A percentile compares a stretch with the other conserved stretches of the same genome.
Evolutionary conservation across 2,329 filamentous ascomycete genomes (phyloP).

Genomic region (Phoma sp.): DNA sequence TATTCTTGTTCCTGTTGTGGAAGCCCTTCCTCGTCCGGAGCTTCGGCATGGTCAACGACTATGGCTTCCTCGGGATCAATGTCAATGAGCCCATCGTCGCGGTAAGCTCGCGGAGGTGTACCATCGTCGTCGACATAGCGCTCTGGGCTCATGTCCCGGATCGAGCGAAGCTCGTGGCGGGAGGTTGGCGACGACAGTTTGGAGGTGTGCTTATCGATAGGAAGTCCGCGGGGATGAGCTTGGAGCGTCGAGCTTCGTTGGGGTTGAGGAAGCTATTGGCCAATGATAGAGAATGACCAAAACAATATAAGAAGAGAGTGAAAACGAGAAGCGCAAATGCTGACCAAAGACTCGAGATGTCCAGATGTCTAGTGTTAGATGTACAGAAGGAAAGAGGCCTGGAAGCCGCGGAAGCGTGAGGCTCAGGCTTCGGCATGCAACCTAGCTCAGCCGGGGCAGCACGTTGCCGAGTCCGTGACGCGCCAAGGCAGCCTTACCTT

Average conservation of each 20-base stretch:
- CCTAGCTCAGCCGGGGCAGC: conserved; percentile 4
- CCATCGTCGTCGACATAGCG: conserved; percentile 32
- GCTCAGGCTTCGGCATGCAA: conserved; percentile 3
- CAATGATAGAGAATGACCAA: background rate
- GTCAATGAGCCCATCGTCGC: conserved; percentile 38
- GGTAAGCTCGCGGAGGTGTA: conserved; percentile 40
- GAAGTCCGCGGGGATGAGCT: conserved; percentile 4
- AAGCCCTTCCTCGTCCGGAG: conserved; percentile 38
- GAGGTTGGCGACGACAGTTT: conserved; percentile 33
- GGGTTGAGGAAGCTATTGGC: background rate
- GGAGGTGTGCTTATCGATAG: conserved; percentile 32
- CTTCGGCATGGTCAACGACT: conserved; percentile 35
- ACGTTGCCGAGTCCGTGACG: conserved; percentile 6
- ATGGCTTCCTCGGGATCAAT: conserved; percentile 35
- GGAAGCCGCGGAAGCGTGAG: conserved; percentile 13
- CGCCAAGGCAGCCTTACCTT: conserved; percentile 11
- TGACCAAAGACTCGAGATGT: background rate
- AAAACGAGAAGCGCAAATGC: background rate
- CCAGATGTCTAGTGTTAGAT: background rate
- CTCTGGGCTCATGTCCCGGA: conserved; percentile 33
- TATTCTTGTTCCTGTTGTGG: conserved; percentile 27
- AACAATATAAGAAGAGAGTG: background rate
- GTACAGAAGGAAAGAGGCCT: background rate
- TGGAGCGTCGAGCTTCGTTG: background rate
- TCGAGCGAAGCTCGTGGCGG: conserved; percentile 41